A percentile compares a stretch with the other conserved stretches of the same genome.
phyloP scores from a whole-genome alignment of 495 filamentous ascomycete species.

The Aspergillus baeticus region DNA sequence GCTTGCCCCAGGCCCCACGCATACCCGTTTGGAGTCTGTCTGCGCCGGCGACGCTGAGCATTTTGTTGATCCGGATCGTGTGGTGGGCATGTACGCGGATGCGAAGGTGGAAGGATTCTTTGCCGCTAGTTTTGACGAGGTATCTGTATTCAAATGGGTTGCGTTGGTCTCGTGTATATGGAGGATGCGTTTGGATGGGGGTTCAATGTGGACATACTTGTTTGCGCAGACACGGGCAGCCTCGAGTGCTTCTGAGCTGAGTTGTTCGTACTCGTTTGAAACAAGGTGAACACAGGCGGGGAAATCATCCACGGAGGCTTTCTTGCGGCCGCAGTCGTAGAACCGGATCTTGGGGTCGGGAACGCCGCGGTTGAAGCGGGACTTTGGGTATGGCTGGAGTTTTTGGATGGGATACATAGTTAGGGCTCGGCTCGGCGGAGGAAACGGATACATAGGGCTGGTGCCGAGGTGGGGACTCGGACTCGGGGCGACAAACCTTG shows the following conservation, averaged over 20 bases:
- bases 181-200: neutral
- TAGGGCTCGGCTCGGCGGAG: conserved; percentile 19
- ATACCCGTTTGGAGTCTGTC: conserved; percentile 99
- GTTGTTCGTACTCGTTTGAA: conserved; percentile 99
- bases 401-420: conserved; percentile 20
- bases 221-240: conserved; percentile 99
- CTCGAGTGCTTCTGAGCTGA: conserved; percentile 97
- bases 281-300: conserved; percentile 95
- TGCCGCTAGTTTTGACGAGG: conserved; percentile 92
- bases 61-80: conserved; percentile 99
- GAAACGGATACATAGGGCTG: neutral
- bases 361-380: conserved; percentile 99
- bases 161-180: conserved; percentile 4
- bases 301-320: conserved; percentile 97
- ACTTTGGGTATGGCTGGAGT: conserved; percentile 92
- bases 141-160: conserved; percentile 50
- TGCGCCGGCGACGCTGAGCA: conserved; percentile 99
- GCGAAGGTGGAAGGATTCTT: conserved; percentile 98
- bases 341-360: conserved; percentile 98
- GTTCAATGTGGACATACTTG: conserved; percentile 61
- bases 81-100: conserved; percentile 98
- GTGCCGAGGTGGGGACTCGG: neutral
- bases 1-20: conserved; percentile 99
- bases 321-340: conserved; percentile 99
- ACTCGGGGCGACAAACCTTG: conserved; percentile 72